Base-by-base conservation (phyloP, 176 grass and related monocot species). In the Carex pumila region DNA sequence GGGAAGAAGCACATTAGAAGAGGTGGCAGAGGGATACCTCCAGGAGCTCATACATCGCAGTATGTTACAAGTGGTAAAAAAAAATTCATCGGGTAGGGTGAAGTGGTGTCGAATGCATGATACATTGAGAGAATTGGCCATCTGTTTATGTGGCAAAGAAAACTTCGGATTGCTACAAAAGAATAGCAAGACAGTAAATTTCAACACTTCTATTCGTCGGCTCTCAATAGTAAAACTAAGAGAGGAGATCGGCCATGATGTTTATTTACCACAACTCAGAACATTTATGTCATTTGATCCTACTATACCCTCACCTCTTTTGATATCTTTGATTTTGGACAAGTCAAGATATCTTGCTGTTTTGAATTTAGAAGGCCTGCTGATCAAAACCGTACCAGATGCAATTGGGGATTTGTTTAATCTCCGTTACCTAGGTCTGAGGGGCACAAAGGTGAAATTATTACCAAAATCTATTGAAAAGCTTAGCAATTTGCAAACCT, bases 11-110 rank as follows among this genome's bases (percentile, higher is more conserved):
- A 85, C 85, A 14, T 41, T 61, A 50, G 92, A 94, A 83, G 89
- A 94, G 55, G 85, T 91, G n/a, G 92, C 89, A 0, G 83, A 89
- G 29, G 80, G 57, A 11, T 81, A 89, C 81, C 82, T 91, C 29
- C 70, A 71, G n/a, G 71, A 91, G 59, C 82, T 94, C 31, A 83
- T 94, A 12, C 12, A 32, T 3, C 80, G 83, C 13, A 88, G 88
- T 43, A 50, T 94, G 85, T 50, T 94, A 49, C 83, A 94, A 54
- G 83, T 89, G 0, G 52, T 30, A 39, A 0, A 64, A 2, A 79
- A 7, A 68, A 88, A 80, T 34, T 0, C 6, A 37, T 50, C 47
- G 1, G 87, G 61, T 2, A 84, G 88, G 43, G 79, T 68, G 0
- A 70, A 18, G 18, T 21, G 7, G 17, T 25, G 79, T 32, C 79